These are phyloP conservation scores for Ganoderma boninense DNA, from an alignment of 1,284 basidiomycete species.

Conservation along the genomic window DNA sequence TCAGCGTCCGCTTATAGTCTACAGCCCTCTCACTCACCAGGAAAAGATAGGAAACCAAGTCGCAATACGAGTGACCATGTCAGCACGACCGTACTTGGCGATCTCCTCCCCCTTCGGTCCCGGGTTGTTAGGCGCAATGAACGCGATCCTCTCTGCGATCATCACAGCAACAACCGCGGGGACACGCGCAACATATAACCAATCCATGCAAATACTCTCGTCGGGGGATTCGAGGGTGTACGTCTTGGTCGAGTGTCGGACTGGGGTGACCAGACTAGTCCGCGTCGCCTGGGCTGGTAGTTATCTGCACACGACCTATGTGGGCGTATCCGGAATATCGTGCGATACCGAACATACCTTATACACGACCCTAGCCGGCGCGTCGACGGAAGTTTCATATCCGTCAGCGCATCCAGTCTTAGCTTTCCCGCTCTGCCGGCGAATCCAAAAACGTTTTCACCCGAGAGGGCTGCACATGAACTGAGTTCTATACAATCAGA, in stretches of 20 bases:
- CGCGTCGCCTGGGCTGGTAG: background rate
- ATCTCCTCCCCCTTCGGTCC: slow-evolving; percentile 3
- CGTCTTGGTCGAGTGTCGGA: background rate
- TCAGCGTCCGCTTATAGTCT: background rate
- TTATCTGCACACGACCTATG: background rate
- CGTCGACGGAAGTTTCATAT: background rate
- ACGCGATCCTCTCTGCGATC: slow-evolving; percentile 4
- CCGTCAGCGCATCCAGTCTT: background rate
- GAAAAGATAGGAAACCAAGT: slow-evolving; percentile 8
- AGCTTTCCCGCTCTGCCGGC: background rate
- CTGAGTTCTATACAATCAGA: background rate
- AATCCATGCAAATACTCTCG: background rate
- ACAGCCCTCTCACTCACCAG: background rate
- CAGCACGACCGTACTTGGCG: slow-evolving; percentile 1
- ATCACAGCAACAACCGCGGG: background rate
- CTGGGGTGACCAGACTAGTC: background rate
- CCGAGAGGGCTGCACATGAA: background rate
- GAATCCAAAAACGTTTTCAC: background rate
- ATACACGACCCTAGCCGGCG: background rate
- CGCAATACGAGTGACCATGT: slow-evolving; percentile 3
- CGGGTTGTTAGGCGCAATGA: slow-evolving; percentile 6
- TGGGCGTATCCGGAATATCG: background rate
- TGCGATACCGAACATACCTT: background rate
- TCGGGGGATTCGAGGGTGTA: background rate
- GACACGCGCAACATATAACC: background rate